A percentile compares a stretch with the other conserved stretches of the same genome.
These are phyloP conservation scores for Bolboschoenus planiculmis DNA, from an alignment of 176 grass and related monocot genomes.

Conservation along the genomic window DNA sequence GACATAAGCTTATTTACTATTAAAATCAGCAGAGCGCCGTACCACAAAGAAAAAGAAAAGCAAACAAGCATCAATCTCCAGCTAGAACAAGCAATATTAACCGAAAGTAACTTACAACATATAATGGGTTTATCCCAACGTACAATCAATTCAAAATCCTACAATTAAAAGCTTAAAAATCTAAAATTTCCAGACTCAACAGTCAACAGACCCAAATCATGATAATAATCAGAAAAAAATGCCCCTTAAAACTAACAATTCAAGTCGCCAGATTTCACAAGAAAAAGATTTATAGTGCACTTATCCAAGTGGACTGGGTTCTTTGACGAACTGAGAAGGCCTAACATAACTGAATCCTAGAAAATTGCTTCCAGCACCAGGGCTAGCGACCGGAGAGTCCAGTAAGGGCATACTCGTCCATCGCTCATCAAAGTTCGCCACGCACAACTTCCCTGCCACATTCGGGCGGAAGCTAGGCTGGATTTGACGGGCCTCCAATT, in stretches of 20 bases:
- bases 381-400: slow-evolving; percentile 81
- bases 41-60: no score
- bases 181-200: background rate
- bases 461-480: slow-evolving; percentile 88
- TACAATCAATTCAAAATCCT: background rate
- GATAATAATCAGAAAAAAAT: background rate
- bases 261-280: background rate
- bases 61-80: background rate
- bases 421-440: slow-evolving; percentile 73
- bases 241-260: background rate
- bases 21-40: no score
- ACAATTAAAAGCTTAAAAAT: slow-evolving; percentile 1
- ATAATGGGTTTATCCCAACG: background rate
- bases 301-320: slow-evolving; percentile 66
- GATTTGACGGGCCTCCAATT: slow-evolving; percentile 62
- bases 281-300: background rate
- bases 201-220: background rate
- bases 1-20: no score
- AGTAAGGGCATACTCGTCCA: slow-evolving; percentile 88
- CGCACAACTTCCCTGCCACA: slow-evolving; percentile 68
- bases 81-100: background rate
- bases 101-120: background rate
- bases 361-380: slow-evolving; percentile 55
- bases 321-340: slow-evolving; percentile 46
- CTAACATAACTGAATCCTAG: slow-evolving; percentile 80